Conservation (phyloP, 2,329 filamentous ascomycete species). For the Ceratocystis colombiana region DNA sequence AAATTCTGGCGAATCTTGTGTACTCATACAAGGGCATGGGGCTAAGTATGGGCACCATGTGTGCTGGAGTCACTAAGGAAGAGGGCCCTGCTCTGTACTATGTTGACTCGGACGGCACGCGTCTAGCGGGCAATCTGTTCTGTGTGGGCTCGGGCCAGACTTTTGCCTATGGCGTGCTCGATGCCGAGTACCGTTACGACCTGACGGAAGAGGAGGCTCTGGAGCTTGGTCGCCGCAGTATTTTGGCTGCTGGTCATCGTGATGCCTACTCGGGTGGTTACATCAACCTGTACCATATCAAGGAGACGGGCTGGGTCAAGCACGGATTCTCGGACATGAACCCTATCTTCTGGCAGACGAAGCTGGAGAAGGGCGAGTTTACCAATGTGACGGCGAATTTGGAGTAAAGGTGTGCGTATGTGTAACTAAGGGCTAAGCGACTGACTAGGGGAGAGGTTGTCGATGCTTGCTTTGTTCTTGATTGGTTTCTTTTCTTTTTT, state of each 20-base stretch:
- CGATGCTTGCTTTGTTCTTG: constrained; percentile 16
- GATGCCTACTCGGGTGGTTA: constrained; percentile 98
- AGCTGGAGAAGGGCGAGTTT: constrained; percentile 97
- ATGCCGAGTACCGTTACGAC: constrained; percentile 90
- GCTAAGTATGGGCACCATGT: constrained; percentile 98
- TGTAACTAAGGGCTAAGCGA: constrained; percentile 2
- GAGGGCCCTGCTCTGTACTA: constrained; percentile 98
- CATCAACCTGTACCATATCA: constrained; percentile 98
- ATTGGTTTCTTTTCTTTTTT: constrained; percentile 11
- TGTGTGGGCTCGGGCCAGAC: constrained; percentile 97
- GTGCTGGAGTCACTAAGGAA: constrained; percentile 86
- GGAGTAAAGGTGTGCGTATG: constrained; percentile 36
- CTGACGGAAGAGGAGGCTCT: constrained; percentile 78
- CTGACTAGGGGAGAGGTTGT: background rate
- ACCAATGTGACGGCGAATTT: constrained; percentile 80
- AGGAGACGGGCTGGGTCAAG: constrained; percentile 98
- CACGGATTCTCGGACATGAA: constrained; percentile 98
- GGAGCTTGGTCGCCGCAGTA: constrained; percentile 81
- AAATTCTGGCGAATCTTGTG: constrained; percentile 96
- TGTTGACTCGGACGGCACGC: constrained; percentile 92
- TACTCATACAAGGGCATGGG: constrained; percentile 99
- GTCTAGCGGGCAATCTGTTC: constrained; percentile 88
- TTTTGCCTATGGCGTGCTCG: constrained; percentile 95
- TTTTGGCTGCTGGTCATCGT: constrained; percentile 88
- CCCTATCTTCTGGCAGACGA: constrained; percentile 99